A percentile compares a stretch with the other conserved stretches of the same genome.
Conservation (phyloP, 2,329 filamentous ascomycete genomes). For the Knufia fluminis region DNA sequence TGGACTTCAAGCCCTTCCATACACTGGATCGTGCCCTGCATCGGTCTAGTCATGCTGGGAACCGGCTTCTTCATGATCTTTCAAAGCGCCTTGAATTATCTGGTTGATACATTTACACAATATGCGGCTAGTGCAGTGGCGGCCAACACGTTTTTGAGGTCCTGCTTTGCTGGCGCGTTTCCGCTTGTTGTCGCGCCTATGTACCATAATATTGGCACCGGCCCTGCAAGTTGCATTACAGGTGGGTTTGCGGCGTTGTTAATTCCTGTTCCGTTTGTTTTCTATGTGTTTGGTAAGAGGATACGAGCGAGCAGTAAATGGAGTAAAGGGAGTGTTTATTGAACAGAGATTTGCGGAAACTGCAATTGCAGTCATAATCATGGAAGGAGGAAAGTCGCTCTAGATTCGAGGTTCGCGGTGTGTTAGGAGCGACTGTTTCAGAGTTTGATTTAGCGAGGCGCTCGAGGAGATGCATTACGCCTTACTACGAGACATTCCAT, state of each 20-base stretch:
- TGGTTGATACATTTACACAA: slow-evolving; percentile 36
- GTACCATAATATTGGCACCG: slow-evolving; percentile 38
- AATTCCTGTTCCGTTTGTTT: slow-evolving; percentile 37
- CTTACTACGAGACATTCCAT: neutral
- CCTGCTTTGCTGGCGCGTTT: slow-evolving; percentile 39
- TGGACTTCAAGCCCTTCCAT: slow-evolving; percentile 43
- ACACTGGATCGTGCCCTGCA: slow-evolving; percentile 32
- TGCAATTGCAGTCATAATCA: too few relatives aligned
- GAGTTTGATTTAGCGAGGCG: neutral
- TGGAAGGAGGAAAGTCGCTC: neutral
- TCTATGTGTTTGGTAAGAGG: slow-evolving; percentile 34
- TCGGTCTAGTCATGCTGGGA: slow-evolving; percentile 31
- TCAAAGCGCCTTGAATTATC: slow-evolving; percentile 34
- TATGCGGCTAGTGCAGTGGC: slow-evolving; percentile 36
- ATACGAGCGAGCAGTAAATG: slow-evolving; percentile 35
- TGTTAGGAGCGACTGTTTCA: too few relatives aligned
- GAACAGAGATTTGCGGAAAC: too few relatives aligned
- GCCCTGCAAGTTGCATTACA: slow-evolving; percentile 40
- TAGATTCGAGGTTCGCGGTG: too few relatives aligned
- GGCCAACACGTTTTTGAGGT: slow-evolving; percentile 40
- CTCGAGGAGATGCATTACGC: neutral
- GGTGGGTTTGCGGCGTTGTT: slow-evolving; percentile 38
- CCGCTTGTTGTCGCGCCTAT: slow-evolving; percentile 40
- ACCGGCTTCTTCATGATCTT: slow-evolving; percentile 36
- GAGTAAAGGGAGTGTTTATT: slow-evolving; percentile 15